Conservation (phyloP, 768 basidiomycete genomes). For the Paxillus involutus region DNA sequence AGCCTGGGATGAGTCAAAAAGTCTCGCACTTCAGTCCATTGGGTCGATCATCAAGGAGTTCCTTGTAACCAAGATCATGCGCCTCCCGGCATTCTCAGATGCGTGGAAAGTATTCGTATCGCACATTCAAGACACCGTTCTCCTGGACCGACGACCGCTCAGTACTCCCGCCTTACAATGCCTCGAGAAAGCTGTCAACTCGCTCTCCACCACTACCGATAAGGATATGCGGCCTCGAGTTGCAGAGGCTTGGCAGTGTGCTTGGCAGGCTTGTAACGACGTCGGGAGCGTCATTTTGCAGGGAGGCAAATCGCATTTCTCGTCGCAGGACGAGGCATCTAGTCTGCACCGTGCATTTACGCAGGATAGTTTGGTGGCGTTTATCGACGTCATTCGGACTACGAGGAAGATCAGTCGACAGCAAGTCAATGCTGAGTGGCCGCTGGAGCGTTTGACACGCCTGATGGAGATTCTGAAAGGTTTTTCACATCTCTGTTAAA, state of each 20-base stretch:
- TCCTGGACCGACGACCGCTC: slow-evolving; percentile 64
- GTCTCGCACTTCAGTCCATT: slow-evolving; percentile 79
- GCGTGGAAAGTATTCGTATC: slow-evolving; percentile 77
- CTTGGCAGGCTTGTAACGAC: slow-evolving; percentile 69
- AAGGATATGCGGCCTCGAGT: slow-evolving; percentile 36
- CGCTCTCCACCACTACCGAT: slow-evolving; percentile 40
- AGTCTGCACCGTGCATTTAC: slow-evolving; percentile 17
- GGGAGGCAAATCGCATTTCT: slow-evolving; percentile 15
- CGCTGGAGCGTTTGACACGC: slow-evolving; percentile 57
- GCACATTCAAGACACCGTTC: slow-evolving; percentile 69
- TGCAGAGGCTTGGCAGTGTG: slow-evolving; percentile 52
- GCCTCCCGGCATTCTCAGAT: slow-evolving; percentile 63
- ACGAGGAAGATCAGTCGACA: slow-evolving; percentile 50
- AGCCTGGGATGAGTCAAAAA: slow-evolving; percentile 87
- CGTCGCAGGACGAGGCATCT: slow-evolving; percentile 9
- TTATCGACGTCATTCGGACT: slow-evolving; percentile 69
- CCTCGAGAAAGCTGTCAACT: slow-evolving; percentile 75
- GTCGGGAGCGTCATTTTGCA: slow-evolving; percentile 57
- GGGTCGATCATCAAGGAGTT: slow-evolving; percentile 86
- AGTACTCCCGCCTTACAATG: slow-evolving; percentile 85
- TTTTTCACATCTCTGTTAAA: slow-evolving; percentile 16
- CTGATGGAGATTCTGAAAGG: slow-evolving; percentile 83
- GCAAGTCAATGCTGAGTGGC: slow-evolving; percentile 58
- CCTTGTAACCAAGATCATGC: slow-evolving; percentile 69
- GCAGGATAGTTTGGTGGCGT: slow-evolving; percentile 85